Percentiles rank a stretch among this genome's conserved stretches.
Evolutionary conservation across 805 yeast genomes (phyloP).

Genomic region (Wickerhamomyces queroliae): DNA sequence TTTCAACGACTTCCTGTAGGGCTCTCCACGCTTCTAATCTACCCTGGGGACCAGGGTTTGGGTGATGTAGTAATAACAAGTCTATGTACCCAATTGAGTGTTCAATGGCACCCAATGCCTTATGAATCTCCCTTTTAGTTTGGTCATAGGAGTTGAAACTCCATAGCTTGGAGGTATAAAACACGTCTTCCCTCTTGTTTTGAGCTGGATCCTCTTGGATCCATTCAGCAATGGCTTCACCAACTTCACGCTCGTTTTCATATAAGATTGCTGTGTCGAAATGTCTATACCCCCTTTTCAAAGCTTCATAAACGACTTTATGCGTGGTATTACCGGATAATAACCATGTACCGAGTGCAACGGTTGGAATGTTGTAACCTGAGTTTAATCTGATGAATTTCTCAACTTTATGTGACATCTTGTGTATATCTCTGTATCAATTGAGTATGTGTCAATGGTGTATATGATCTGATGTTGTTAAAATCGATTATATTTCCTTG

Average conservation of each 20-base stretch:
- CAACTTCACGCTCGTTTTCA: conserved; percentile 56
- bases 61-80: conserved; percentile 62
- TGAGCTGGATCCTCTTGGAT: conserved; percentile 38
- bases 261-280: conserved; percentile 70
- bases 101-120: conserved; percentile 46
- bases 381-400: conserved; percentile 34
- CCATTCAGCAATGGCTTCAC: conserved; percentile 52
- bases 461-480: too few relatives aligned
- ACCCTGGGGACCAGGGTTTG: conserved; percentile 43
- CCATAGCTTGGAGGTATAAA: conserved; percentile 73
- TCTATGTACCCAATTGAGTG: conserved; percentile 61
- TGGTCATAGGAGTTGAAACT: conserved; percentile 38
- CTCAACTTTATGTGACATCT: conserved; percentile 3
- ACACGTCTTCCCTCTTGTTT: conserved; percentile 42
- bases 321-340: conserved; percentile 33
- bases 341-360: conserved; percentile 52
- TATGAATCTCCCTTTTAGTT: conserved; percentile 53
- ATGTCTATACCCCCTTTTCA: conserved; percentile 65
- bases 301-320: conserved; percentile 47
- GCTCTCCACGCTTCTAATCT: conserved; percentile 69
- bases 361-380: conserved; percentile 48
- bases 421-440: not conserved
- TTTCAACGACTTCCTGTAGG: conserved; percentile 65
- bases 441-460: too few relatives aligned
- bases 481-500: too few relatives aligned